Evolutionary conservation across 2,329 filamentous ascomycete species (phyloP), one percentile per base, ranked within the genome.

Genomic region (Lanzia echinophila): DNA sequence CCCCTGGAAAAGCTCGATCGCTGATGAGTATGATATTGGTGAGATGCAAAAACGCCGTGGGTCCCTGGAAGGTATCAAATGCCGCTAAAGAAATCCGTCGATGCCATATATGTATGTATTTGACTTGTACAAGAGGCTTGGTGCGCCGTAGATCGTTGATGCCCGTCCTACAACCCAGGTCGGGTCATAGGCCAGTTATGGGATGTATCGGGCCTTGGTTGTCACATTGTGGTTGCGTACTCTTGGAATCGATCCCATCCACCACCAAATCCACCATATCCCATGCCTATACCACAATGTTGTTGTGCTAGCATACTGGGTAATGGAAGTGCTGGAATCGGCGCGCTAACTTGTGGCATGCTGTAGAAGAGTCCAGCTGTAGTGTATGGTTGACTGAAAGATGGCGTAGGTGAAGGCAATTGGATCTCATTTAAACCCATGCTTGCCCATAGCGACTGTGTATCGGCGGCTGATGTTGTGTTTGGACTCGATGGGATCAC

Each of bases 401-500:
- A 85, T 43, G 88, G 84, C 45, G 88, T 83, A 34, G 90, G 88
- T 51, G 90, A 94, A 39, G 87, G 82, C 56, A 94, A 74, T 64
- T 87, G 83, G 51, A 86, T 78, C 56, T 91, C 86, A 69, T 79
- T 82, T 73, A 95, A 77, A 66, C 78, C 79, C 76, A 95, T 84
- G 68, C 80, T 84, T 58, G 86, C 81, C 91, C 91, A 96, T 69
- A 92, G 81, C 49, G 83, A 80, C 55, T 81, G 78, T 51, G 84
- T 85, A 68, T 94, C 89, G 68, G 79, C 79, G 28, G 50, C 33
- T 17, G 87, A 85, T 39, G 87, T 83, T 50, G 88, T 82, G 70
- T 84, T 89, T 49, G 90, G 88, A 66, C 89, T 96, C 52, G 92
- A 96, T 45, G 91, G 88, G 53, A 96, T 77, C 62, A 96, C 84